phyloP scores from a whole-genome alignment of 305 asterid species.

The Fraxinus dipetala region DNA sequence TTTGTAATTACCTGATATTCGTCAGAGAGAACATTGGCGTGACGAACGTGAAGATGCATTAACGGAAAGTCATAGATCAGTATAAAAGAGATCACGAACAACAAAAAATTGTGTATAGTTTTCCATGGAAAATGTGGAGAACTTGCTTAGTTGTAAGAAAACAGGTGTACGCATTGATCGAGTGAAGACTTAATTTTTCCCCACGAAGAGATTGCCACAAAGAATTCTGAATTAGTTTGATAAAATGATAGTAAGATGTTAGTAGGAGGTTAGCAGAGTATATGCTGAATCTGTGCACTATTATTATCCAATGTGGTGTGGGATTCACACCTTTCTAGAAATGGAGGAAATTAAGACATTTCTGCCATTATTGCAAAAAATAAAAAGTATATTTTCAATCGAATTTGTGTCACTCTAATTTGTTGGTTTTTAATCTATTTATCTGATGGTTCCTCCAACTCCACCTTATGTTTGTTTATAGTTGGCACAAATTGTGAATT shows the following conservation, averaged over 20 bases:
- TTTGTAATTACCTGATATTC: slow-evolving; percentile 19
- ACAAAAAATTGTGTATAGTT: not conserved
- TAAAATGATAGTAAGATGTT: slow-evolving; percentile 4
- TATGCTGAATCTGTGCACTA: not conserved
- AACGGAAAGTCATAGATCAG: slow-evolving; percentile 29
- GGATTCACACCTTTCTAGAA: not conserved
- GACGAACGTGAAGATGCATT: slow-evolving; percentile 48
- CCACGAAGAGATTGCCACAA: not conserved
- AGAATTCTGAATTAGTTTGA: not conserved
- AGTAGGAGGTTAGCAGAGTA: not conserved
- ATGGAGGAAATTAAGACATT: not conserved
- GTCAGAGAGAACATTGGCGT: slow-evolving; percentile 48
- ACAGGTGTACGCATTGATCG: not conserved
- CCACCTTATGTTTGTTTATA: not conserved
- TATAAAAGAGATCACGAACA: slow-evolving; percentile 18
- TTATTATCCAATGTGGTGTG: not conserved
- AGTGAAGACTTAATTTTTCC: not conserved
- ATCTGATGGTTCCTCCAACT: not conserved
- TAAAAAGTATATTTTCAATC: too few species aligned
- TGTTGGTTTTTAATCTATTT: not conserved
- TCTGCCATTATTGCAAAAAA: too few species aligned
- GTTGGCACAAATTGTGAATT: not conserved
- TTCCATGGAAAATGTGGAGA: not conserved
- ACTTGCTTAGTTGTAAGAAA: not conserved
- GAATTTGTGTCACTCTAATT: not conserved